Evolutionary conservation across 805 yeast species (phyloP).

Genomic region (Suhomyces faveliae): DNA sequence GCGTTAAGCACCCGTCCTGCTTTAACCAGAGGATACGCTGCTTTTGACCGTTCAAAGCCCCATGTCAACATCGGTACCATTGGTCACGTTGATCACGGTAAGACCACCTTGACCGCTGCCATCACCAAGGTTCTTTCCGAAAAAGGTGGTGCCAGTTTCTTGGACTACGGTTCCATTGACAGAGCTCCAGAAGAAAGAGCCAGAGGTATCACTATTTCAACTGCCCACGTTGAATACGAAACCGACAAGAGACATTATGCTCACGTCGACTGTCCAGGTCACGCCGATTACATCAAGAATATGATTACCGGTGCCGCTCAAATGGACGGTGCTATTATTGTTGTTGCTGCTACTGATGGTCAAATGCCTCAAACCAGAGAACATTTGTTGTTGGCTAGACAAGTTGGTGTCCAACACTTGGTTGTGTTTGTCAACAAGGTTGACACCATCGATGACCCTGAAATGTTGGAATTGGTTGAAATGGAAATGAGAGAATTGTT

Average conservation of each 20-base stretch:
- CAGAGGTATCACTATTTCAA: constrained; percentile 97
- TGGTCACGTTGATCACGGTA: constrained; percentile 99
- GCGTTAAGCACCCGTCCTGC: constrained; percentile 27
- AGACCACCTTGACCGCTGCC: constrained; percentile 97
- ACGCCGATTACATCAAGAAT: constrained; percentile 97
- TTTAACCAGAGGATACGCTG: constrained; percentile 49
- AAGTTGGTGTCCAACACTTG: constrained; percentile 97
- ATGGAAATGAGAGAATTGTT: constrained; percentile 99
- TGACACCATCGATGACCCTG: constrained; percentile 96
- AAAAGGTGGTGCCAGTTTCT: constrained; percentile 88
- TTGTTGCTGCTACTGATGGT: constrained; percentile 98
- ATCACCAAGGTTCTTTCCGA: constrained; percentile 90
- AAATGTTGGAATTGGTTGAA: constrained; percentile 98
- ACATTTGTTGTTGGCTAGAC: constrained; percentile 96
- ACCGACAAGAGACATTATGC: constrained; percentile 94
- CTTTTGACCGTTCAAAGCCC: constrained; percentile 93
- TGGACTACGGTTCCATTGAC: constrained; percentile 91
- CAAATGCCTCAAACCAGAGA: constrained; percentile 99
- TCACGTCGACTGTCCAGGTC: constrained; percentile 98
- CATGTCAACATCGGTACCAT: constrained; percentile 97
- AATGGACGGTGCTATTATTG: constrained; percentile 99
- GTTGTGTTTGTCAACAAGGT: constrained; percentile 98
- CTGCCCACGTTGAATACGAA: constrained; percentile 97
- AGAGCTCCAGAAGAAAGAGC: constrained; percentile 99
- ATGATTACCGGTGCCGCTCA: constrained; percentile 99